Evolutionary conservation across 345 rosid genomes (phyloP), one percentile per base, ranked within the genome.

Genomic region (Moringa oleifera): DNA sequence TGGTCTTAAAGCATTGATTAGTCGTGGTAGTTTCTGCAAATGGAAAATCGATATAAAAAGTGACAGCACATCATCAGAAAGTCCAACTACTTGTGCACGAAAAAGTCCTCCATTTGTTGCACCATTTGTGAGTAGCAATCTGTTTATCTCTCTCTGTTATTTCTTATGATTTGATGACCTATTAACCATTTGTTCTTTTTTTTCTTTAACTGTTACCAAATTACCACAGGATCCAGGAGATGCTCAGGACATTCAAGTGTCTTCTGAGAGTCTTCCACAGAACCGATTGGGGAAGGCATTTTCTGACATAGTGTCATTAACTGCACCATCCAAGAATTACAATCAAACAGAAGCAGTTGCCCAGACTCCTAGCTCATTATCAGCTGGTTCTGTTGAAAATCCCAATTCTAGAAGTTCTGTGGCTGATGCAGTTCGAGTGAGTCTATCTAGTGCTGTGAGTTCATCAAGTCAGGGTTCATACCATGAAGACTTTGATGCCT

Each of bases 401-500:
- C 67, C 82, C 46, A 85, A 66, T 69, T 73, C 80, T 72, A 82
- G 82, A 47, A 81, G 23, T 67, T 89, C 98, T 25, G 66, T 77
- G 33, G 33, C 73, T 54, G 98, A 92, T 37, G 70, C 87, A 58
- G 66, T 66, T 69, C 78, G 93, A 67, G 69, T 85, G 55, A 92
- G 98, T 74, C 76, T 85, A 75, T 92, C 97, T 18, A 89, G 93
- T 74, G 89, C 79, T 62, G 75, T 87, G 24, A 92, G 98, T 62
- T 87, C 90, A 20, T 89, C 91, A 31, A 92, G 96, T 81, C 98
- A 87, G 19, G 88, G 93, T 55, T 89, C 98, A 46, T 82, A 10
- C 68, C 89, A 66, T 58, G 93, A 85, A 66, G 95, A 83, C 64
- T 85, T 83, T 68, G 92, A 92, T 82, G 86, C 90, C 54, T 54